These are phyloP conservation scores for Thymus mandschuricus DNA, from an alignment of 257 asterid genomes.

Conservation along the genomic window DNA sequence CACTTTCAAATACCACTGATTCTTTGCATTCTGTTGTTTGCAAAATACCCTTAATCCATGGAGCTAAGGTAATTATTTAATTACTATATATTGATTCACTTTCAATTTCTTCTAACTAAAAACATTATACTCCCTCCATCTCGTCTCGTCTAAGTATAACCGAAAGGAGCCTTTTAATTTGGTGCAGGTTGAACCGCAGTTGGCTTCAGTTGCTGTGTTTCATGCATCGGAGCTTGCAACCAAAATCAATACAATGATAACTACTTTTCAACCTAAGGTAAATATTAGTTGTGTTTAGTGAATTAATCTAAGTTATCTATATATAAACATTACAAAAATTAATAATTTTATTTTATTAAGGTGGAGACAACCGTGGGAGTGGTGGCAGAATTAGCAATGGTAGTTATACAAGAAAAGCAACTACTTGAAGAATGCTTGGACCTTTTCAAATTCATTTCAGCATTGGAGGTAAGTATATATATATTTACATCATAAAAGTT, in stretches of 20 bases:
- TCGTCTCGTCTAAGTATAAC: too few relatives aligned
- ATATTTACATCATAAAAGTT: neutral
- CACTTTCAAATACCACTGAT: slow-evolving; percentile 59
- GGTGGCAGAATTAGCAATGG: slow-evolving; percentile 57
- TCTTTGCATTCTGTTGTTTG: slow-evolving; percentile 65
- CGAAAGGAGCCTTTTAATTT: neutral
- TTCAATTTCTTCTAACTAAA: too few relatives aligned
- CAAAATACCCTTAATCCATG: slow-evolving; percentile 73
- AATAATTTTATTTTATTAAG: slow-evolving; percentile 27
- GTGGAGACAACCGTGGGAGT: slow-evolving; percentile 44
- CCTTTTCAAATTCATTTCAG: slow-evolving; percentile 55
- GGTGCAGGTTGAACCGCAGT: slow-evolving; percentile 58
- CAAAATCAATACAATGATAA: slow-evolving; percentile 44
- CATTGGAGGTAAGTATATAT: slow-evolving; percentile 54
- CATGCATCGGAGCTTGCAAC: slow-evolving; percentile 66
- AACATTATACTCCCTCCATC: too few relatives aligned
- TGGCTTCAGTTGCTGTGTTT: slow-evolving; percentile 43
- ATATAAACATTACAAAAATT: neutral
- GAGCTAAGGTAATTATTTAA: slow-evolving; percentile 58
- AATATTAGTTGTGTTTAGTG: neutral
- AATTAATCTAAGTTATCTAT: neutral
- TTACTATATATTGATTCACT: too few relatives aligned
- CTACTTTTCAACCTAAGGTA: slow-evolving; percentile 55
- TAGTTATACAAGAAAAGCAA: slow-evolving; percentile 70
- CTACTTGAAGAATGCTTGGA: slow-evolving; percentile 80